Evolutionary conservation across 371 early-diverging fungal species (phyloP), one percentile per base, ranked within the genome.

Genomic region (Mortierella sp.): DNA sequence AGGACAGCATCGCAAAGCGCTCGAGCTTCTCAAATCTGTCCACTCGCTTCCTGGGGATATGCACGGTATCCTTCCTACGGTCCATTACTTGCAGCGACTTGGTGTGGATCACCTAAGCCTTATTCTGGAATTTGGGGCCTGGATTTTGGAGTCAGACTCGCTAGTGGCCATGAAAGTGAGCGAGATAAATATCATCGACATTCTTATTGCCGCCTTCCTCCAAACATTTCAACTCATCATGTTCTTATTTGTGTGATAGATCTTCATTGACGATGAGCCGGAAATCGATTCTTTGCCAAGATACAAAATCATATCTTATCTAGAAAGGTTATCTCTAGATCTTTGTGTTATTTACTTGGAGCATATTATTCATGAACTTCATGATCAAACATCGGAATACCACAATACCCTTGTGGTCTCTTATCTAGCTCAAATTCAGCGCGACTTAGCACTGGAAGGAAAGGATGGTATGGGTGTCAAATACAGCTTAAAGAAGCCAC

Each of bases 1-100:
- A 75, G 94, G 93, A 7, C 87, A 94, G 42, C 97, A 96, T 80
- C 88, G 89, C 31, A 92, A 93, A 68, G 96, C 97, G 0, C 86
- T 97, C 29, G 92, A 93, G 68, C 85, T 95, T n/a, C 84, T 96
- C 60, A 86, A 83, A 54, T 60, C 72, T 4, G 58, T 83, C 0
- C 78, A 77, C 19, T 17, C 54, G 7, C 12, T 42, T 3, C 69
- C 76, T 26, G 89, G 87, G 0, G 86, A 89, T 17, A 78, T 94
- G 61, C 78, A 84, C 8, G 95, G 94, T 3, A 86, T 89, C 1
- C 74, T 87, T 40, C 89, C 92, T 12, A 90, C 93, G 2, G 90
- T 96, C 15, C 72, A 84, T 26, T 96, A 97, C 68, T 83, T 97
- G 43, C 92, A 94, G 60, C 86, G 90, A 8, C 83, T 96, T 42